These are phyloP conservation scores for Hyaloscypha finlandica DNA, from an alignment of 495 filamentous ascomycete genomes.

Conservation along the genomic window DNA sequence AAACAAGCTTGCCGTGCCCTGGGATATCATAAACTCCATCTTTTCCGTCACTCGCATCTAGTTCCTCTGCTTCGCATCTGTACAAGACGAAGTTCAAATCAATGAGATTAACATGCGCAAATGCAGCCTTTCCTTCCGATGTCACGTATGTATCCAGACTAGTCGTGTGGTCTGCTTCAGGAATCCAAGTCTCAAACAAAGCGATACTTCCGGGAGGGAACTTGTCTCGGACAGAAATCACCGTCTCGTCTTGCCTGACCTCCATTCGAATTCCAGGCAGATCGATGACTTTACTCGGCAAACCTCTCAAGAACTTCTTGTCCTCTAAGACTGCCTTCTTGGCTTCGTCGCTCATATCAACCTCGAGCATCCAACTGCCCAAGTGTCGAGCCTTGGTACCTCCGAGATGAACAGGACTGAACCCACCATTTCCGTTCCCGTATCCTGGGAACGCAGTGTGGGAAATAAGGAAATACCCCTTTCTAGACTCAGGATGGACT, in stretches of 20 bases:
- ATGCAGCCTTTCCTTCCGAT: constrained; percentile 77
- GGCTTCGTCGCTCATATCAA: constrained; percentile 67
- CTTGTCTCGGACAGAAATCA: constrained; percentile 74
- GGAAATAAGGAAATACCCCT: constrained; percentile 91
- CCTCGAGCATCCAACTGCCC: constrained; percentile 87
- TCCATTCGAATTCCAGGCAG: constrained; percentile 73
- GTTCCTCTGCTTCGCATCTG: constrained; percentile 89
- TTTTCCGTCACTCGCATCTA: constrained; percentile 71
- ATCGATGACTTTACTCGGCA: constrained; percentile 77
- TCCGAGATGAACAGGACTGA: constrained; percentile 73
- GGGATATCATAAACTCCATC: constrained; percentile 91
- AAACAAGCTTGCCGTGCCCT: constrained; percentile 79
- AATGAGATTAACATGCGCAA: constrained; percentile 67
- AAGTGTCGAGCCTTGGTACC: constrained; percentile 76
- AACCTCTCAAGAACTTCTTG: constrained; percentile 68
- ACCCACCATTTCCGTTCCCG: constrained; percentile 72
- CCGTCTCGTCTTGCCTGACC: constrained; percentile 65
- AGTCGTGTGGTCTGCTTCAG: constrained; percentile 72
- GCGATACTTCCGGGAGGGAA: constrained; percentile 94
- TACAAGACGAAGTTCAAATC: constrained; percentile 95
- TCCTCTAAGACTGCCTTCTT: constrained; percentile 66
- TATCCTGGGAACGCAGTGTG: constrained; percentile 93
- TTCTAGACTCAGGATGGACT: constrained; percentile 85
- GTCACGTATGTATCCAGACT: constrained; percentile 84
- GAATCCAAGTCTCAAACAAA: constrained; percentile 94